Conservation (phyloP, 179 eudicot species). For the Silene vulgaris region DNA sequence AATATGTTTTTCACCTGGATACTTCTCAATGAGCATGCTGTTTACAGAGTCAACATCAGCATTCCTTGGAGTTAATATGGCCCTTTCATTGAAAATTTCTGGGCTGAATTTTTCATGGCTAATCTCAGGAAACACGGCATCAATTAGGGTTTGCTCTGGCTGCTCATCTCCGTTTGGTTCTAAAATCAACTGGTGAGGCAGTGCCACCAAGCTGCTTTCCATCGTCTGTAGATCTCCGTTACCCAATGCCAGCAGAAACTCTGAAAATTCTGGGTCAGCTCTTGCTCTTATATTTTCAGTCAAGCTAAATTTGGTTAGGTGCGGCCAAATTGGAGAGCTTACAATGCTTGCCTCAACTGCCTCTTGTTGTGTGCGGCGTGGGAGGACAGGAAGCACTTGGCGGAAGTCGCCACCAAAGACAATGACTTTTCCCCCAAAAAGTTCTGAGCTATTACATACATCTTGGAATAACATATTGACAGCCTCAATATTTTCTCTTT, state of each 20-base stretch:
- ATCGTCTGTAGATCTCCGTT: neutral
- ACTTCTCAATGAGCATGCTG: too few species aligned
- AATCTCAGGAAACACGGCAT: too few species aligned
- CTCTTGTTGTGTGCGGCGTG: neutral
- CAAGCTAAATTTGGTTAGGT: too few species aligned
- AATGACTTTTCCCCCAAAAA: neutral
- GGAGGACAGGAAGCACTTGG: neutral
- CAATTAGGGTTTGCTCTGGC: too few species aligned
- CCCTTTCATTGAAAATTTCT: too few species aligned
- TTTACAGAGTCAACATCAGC: too few species aligned
- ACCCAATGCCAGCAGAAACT: neutral
- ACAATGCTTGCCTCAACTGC: neutral
- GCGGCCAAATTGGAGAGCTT: neutral
- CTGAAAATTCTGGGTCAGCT: neutral
- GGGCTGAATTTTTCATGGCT: too few species aligned
- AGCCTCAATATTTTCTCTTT: neutral
- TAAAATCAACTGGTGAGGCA: too few species aligned
- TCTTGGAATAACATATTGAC: neutral
- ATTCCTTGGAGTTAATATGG: too few species aligned
- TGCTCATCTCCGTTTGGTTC: too few species aligned
- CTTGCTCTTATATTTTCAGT: neutral
- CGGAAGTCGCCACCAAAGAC: conserved; percentile 2
- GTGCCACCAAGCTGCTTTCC: too few species aligned
- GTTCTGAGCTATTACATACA: neutral
- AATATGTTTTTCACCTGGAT: too few species aligned